A percentile compares a stretch with the other conserved stretches of the same genome.
Evolutionary conservation across 2,329 filamentous ascomycete species (phyloP).

Genomic region (Aspergillus intermedius): DNA sequence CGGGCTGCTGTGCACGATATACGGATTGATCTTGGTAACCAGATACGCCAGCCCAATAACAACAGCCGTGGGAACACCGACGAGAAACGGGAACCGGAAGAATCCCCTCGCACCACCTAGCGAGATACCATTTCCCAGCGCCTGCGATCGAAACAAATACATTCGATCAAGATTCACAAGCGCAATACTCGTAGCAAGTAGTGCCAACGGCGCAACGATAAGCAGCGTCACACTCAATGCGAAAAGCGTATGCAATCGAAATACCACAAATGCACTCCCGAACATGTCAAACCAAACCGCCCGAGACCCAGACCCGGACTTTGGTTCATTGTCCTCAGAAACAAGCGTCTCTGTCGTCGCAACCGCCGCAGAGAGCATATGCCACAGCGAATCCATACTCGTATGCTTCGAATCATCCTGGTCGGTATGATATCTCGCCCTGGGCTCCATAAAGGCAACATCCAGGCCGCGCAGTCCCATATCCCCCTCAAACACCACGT

Average conservation of each 20-base stretch:
- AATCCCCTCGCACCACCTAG: constrained; percentile 75
- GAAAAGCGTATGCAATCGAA: constrained; percentile 76
- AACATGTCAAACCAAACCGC: constrained; percentile 95
- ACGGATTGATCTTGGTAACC: constrained; percentile 74
- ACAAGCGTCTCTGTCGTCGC: constrained; percentile 67
- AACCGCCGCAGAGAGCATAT: constrained; percentile 84
- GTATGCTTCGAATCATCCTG: constrained; percentile 81
- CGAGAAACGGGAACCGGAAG: constrained; percentile 73
- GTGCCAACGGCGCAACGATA: constrained; percentile 66
- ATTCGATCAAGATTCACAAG: constrained; percentile 71
- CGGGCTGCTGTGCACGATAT: constrained; percentile 82
- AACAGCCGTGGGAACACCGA: constrained; percentile 61
- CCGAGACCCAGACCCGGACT: constrained; percentile 59
- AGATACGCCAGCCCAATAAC: constrained; percentile 68
- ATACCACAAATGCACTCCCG: constrained; percentile 69
- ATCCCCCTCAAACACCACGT: constrained; percentile 69
- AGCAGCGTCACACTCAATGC: constrained; percentile 79
- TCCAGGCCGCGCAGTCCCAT: constrained; percentile 83
- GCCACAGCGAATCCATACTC: constrained; percentile 64
- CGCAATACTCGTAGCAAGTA: constrained; percentile 63
- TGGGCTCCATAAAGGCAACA: constrained; percentile 81
- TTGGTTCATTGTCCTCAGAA: constrained; percentile 57
- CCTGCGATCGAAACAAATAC: constrained; percentile 72
- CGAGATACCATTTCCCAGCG: constrained; percentile 54
- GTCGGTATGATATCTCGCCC: constrained; percentile 82